phyloP scores from a whole-genome alignment of 2,329 filamentous ascomycete species.

The Graphiopsis chlorocephala region DNA sequence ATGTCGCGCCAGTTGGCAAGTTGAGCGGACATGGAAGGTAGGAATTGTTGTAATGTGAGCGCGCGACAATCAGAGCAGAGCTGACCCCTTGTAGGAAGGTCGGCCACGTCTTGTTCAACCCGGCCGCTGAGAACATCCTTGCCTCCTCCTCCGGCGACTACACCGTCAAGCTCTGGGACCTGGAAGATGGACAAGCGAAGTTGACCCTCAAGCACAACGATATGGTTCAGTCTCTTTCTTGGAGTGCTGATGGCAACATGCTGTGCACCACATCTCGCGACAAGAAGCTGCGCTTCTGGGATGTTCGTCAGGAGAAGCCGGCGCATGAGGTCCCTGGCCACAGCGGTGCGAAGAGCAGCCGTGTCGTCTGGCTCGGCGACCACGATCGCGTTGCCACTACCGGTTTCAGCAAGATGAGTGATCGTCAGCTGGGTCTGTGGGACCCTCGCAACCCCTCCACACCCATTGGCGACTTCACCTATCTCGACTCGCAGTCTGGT shows the following conservation, averaged over 20 bases:
- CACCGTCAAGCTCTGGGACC: constrained; percentile 93
- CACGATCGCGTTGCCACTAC: constrained; percentile 94
- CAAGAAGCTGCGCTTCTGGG: constrained; percentile 98
- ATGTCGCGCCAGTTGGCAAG: constrained; percentile 56
- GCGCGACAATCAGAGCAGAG: neutral
- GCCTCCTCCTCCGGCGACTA: constrained; percentile 94
- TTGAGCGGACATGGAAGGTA: constrained; percentile 84
- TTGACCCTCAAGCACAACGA: constrained; percentile 81
- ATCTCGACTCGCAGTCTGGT: constrained; percentile 91
- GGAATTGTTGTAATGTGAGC: constrained; percentile 23
- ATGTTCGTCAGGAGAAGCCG: constrained; percentile 87
- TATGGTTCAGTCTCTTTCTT: constrained; percentile 91
- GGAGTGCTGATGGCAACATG: constrained; percentile 84
- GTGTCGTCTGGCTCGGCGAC: constrained; percentile 95
- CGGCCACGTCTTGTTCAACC: constrained; percentile 97
- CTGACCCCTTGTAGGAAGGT: constrained; percentile 68
- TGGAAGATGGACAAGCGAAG: constrained; percentile 71
- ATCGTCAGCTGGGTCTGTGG: constrained; percentile 93
- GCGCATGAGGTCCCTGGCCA: constrained; percentile 84
- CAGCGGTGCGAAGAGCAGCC: constrained; percentile 93
- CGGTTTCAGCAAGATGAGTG: constrained; percentile 97
- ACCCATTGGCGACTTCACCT: constrained; percentile 78
- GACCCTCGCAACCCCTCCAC: constrained; percentile 76
- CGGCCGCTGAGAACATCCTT: constrained; percentile 89
- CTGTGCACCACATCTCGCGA: constrained; percentile 92